A percentile compares a stretch with the other conserved stretches of the same genome.
Conservation (phyloP, 140 eudicot genomes). For the Anethum foeniculum region DNA sequence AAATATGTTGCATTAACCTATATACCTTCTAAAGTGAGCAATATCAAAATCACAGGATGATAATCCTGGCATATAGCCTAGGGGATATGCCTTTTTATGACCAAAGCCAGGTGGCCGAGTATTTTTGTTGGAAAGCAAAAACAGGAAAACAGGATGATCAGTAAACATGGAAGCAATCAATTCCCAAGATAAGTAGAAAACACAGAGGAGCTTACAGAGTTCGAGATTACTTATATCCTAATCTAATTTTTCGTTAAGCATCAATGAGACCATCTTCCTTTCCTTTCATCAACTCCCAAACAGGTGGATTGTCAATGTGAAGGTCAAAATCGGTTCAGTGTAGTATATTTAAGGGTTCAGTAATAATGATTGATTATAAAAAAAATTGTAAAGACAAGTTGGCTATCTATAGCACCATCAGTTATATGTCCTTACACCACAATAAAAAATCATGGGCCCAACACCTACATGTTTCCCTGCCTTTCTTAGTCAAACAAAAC, state of each 20-base stretch:
- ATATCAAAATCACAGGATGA: background rate
- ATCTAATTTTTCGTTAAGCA: background rate
- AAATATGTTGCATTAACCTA: background rate
- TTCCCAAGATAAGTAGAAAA: background rate
- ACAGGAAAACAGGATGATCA: background rate
- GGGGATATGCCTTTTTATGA: background rate
- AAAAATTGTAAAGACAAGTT: background rate
- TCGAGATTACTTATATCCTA: background rate
- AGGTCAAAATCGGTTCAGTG: background rate
- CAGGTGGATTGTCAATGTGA: background rate
- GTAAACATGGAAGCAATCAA: constrained; percentile 1
- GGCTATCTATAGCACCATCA: background rate
- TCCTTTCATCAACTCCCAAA: background rate
- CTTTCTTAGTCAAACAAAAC: background rate
- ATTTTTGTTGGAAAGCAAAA: background rate
- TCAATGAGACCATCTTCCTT: background rate
- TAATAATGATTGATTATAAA: background rate
- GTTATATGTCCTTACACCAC: background rate
- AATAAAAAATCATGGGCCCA: background rate
- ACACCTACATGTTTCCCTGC: background rate
- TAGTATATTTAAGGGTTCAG: background rate
- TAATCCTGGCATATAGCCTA: background rate
- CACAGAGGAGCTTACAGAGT: background rate
- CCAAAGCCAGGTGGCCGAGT: background rate
- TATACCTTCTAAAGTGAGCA: background rate